Conservation (phyloP, 164 flowering plant species). For the Annona squamosa region DNA sequence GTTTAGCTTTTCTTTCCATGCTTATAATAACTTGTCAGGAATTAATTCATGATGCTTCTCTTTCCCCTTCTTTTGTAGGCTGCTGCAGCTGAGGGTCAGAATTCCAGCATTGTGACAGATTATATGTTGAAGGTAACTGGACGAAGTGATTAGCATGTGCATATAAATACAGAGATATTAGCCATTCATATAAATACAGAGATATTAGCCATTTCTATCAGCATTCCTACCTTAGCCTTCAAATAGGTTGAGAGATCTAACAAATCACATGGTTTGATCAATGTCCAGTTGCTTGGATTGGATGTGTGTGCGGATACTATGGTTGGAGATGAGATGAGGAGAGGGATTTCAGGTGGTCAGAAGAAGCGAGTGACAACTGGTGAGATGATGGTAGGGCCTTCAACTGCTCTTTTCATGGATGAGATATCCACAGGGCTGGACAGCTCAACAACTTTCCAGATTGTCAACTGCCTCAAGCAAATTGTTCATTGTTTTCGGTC, state of each 20-base stretch:
- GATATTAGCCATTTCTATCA: not conserved
- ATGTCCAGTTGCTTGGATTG: constrained; percentile 28
- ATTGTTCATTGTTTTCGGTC: constrained; percentile 23
- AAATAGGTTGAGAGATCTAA: not conserved
- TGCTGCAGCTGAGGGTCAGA: constrained; percentile 21
- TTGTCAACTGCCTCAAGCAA: constrained; percentile 28
- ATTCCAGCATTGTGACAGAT: constrained; percentile 22
- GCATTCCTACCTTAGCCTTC: not conserved
- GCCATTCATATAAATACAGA: not conserved
- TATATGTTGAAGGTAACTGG: constrained; percentile 20
- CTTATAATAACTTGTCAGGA: not conserved
- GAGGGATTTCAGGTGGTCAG: constrained; percentile 40
- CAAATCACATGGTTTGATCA: not conserved
- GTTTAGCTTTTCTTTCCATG: not conserved
- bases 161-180: not conserved
- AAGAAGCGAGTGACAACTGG: constrained; percentile 38
- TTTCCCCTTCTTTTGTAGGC: constrained; percentile 15
- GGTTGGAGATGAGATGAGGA: constrained; percentile 30
- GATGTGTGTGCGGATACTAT: constrained; percentile 31
- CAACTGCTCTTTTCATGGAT: constrained; percentile 33
- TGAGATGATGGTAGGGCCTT: constrained; percentile 37
- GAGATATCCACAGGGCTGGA: constrained; percentile 38
- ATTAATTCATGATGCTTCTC: not conserved
- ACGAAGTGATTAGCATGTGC: not conserved
- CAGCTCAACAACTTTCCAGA: constrained; percentile 38